Base-by-base conservation (phyloP, 345 rosid species). In the Moringa oleifera region DNA sequence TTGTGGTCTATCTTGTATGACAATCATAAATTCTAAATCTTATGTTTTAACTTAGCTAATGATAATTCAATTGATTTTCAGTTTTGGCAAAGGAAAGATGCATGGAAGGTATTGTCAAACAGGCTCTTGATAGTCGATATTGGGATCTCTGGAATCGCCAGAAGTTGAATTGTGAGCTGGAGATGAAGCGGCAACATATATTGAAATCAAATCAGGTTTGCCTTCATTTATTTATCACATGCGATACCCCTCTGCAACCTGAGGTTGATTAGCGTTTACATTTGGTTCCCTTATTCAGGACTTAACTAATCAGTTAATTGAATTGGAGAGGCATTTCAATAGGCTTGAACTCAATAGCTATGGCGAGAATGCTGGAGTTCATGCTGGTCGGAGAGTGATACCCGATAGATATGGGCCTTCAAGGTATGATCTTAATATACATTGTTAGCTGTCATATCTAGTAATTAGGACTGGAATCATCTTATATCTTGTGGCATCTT, bases 91-190 rank as follows among this genome's bases (percentile, higher is more conserved):
- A 83, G 78, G 88, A 81, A 80, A 69, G 77, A 73, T 81, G 83
- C 59, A 61, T 88, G 70, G 92, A 94, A 71, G 95, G 90, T 60
- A 76, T 88, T 70, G 70, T 85, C 51, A 88, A 86, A 77, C 99
- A 94, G 86, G 84, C 95, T 69, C 82, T 84, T 57, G 96, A 94
- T 72, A 68, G 73, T 59, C 87, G 66, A 58, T 90, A 88, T 67
- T 83, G 88, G 96, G 95, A 94, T 53, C 83, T 90, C 28, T 90
- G 97, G 99, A 83, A 83, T 79, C 82, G 74, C 70, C 99, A 83
- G 78, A 88, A 80, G 81, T 75, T 90, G 81, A 78, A 84, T 74
- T 75, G 89, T 61, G 97, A 86, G 75, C 83, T 90, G 74, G 97
- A 88, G 79, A 81, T 84, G 68, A 94, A 90, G 79, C 83, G 63